These are phyloP conservation scores for Ochetophila trinervis DNA, from an alignment of 306 rosid genomes.

Conservation along the genomic window DNA sequence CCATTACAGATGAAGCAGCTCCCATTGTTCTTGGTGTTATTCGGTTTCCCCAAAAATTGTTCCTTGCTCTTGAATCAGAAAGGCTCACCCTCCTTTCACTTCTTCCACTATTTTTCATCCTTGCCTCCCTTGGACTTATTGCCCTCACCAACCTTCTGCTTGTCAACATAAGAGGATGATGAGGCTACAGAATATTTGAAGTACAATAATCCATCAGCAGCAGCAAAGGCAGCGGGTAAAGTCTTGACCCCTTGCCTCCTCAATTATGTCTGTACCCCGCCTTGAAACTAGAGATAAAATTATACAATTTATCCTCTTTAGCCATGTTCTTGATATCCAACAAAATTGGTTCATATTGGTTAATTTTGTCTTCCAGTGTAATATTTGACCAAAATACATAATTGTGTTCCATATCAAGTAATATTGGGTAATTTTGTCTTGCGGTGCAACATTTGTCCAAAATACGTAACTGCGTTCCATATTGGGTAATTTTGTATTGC, in stretches of 20 bases:
- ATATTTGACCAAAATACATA: too few relatives aligned
- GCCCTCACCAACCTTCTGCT: background rate
- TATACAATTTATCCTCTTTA: background rate
- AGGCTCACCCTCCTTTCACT: background rate
- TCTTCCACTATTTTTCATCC: too few relatives aligned
- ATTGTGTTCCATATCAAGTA: too few relatives aligned
- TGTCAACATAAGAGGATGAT: background rate
- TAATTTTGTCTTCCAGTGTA: too few relatives aligned
- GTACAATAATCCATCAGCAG: background rate
- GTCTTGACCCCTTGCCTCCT: background rate
- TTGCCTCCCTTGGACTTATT: background rate
- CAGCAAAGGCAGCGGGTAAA: background rate
- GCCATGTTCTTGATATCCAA: conserved; percentile 9
- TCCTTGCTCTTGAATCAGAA: background rate
- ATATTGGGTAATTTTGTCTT: too few relatives aligned
- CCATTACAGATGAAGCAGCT: background rate
- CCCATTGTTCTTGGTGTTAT: background rate
- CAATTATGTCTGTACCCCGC: background rate
- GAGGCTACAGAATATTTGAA: background rate
- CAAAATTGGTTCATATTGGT: too few relatives aligned
- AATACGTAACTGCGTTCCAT: too few relatives aligned
- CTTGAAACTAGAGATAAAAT: background rate
- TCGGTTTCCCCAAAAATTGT: background rate
- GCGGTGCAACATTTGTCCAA: too few relatives aligned
- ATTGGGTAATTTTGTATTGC: too few relatives aligned